Conservation (phyloP, 75 land plant species). For the Selaginella tamariscina region DNA sequence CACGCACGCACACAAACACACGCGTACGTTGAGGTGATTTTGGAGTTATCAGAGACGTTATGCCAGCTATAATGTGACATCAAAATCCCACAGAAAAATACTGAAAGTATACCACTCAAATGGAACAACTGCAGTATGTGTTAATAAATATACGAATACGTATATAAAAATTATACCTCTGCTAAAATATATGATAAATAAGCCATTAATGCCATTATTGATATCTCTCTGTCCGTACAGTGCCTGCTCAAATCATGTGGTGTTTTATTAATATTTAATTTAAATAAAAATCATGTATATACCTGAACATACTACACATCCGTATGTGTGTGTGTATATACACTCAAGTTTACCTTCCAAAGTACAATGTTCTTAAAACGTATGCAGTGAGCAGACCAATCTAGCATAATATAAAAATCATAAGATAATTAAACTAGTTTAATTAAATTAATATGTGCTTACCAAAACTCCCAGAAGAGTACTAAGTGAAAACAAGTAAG, state of each 20-base stretch:
- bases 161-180: conserved; percentile 51
- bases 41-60: conserved; percentile 52
- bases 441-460: conserved; percentile 14
- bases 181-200: conserved; percentile 70
- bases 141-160: background rate
- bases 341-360: conserved; percentile 43
- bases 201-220: conserved; percentile 60
- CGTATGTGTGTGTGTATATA: background rate
- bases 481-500: conserved; percentile 49
- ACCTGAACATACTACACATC: background rate
- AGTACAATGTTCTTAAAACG: conserved; percentile 38
- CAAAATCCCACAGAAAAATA: conserved; percentile 72
- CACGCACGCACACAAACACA: background rate
- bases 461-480: conserved; percentile 57
- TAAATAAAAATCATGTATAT: background rate
- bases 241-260: conserved; percentile 34
- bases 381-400: conserved; percentile 48
- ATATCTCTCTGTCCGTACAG: conserved; percentile 62
- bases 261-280: background rate
- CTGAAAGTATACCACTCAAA: conserved; percentile 59
- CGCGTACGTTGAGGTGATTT: conserved; percentile 44
- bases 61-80: conserved; percentile 87
- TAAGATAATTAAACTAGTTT: background rate
- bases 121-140: conserved; percentile 30
- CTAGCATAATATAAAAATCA: conserved; percentile 19